phyloP scores from a whole-genome alignment of 805 yeast genomes.

The Candida andamanensis region DNA sequence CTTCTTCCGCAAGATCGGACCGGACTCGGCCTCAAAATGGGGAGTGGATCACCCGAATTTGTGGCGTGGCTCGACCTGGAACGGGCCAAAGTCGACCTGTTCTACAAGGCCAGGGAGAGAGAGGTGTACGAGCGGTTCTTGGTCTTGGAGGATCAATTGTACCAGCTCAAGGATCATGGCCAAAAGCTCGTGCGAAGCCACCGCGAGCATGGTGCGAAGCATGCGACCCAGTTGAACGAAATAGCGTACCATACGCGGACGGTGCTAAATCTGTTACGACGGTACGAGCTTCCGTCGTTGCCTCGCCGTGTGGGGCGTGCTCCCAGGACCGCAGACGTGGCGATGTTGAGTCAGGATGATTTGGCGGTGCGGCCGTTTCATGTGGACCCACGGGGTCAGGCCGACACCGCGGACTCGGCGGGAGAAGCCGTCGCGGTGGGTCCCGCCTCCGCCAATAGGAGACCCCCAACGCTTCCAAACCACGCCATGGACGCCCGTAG shows the following conservation, averaged over 20 bases:
- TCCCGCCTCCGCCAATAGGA: slow-evolving; percentile 7
- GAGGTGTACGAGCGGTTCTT: slow-evolving; percentile 56
- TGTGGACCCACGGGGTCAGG: too few relatives aligned
- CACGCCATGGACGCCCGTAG: slow-evolving; percentile 25
- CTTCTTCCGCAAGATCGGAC: slow-evolving; percentile 12
- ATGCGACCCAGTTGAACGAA: slow-evolving; percentile 17
- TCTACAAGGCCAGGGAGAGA: slow-evolving; percentile 57
- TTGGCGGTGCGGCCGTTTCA: too few relatives aligned
- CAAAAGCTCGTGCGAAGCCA: slow-evolving; percentile 3
- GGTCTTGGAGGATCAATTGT: slow-evolving; percentile 63
- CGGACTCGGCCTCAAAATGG: too few relatives aligned
- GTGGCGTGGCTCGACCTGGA: slow-evolving; percentile 64
- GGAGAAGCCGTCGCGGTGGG: slow-evolving; percentile 21
- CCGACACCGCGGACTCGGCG: too few relatives aligned
- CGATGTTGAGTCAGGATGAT: too few relatives aligned
- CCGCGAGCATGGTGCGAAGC: slow-evolving; percentile 5
- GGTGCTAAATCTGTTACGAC: slow-evolving; percentile 18
- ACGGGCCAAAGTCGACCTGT: slow-evolving; percentile 52
- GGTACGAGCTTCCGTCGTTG: slow-evolving; percentile 37
- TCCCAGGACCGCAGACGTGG: too few relatives aligned
- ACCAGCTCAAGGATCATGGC: slow-evolving; percentile 55
- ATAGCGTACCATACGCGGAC: slow-evolving; percentile 24
- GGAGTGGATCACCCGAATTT: too few relatives aligned
- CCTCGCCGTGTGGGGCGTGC: too few relatives aligned
- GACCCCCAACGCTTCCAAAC: slow-evolving; percentile 8